Evolutionary conservation across 495 filamentous ascomycete genomes (phyloP), one percentile per base, ranked within the genome.

Genomic region (Endocarpon pusillum): DNA sequence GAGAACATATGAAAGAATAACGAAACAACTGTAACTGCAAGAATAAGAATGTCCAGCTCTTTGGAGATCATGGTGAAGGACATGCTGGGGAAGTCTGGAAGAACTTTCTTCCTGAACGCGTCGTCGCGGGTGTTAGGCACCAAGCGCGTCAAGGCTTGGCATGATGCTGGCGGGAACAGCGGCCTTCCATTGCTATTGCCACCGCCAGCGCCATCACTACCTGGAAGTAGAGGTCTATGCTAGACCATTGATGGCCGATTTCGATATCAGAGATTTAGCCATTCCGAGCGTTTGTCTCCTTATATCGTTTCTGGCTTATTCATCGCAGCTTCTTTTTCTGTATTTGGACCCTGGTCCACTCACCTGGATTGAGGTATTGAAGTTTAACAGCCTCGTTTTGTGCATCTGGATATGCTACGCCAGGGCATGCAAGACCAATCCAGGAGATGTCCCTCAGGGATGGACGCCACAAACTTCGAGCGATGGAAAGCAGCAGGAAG

Each of bases 331-430:
- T 43, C 69, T 93, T 32, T 87, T 97, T 50, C 52, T 66, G n/a
- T 62, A 72, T 41, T 71, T 89, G 22, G 62, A 79, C 31, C 75
- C 79, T 0, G 69, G 66, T 14, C 73, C 79, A 0, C 64, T 92
- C 16, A 64, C 60, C n/a, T 47, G 44, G 16, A 53, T 53, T 30
- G 60, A 94, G 54, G 45, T 59, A 15, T 54, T 73, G 52, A 61
- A 66, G 40, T 84, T 94, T 58, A 96, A 97, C 52, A 35, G 52
- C 14, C 64, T 85, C 20, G 61, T 93, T 1, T 34, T 59, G 14
- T 78, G 71, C 40, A 69, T 92, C 20, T 83, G 81, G 69, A 71
- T 78, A 40, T 81, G 70, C 40, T 96, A 94, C 54, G 71, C 69
- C 44, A 62, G 71, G 40, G 66, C 84, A 21, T 83, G 81, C 48